Evolutionary conservation across 2,329 filamentous ascomycete genomes (phyloP), one percentile per base, ranked within the genome.

Genomic region (Curvularia spicifera): DNA sequence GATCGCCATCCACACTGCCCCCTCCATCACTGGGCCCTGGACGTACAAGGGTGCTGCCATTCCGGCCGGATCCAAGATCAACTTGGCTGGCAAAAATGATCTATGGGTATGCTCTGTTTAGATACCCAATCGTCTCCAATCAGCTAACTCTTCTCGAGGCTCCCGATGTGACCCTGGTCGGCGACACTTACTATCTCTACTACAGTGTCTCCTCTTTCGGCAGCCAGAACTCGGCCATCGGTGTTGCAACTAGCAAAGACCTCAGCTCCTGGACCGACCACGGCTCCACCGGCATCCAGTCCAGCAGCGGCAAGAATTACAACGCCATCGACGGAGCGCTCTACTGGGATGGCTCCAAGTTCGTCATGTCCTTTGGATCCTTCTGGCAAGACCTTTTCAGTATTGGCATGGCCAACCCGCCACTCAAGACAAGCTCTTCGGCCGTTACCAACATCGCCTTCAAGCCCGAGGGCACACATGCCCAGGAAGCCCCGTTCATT

Each of bases 341-440:
- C 18, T 77, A 84, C 61, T 67, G 66, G 50, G 76, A 72, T 26
- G 75, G 73, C 2, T 71, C 81, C 50, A 78, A 79, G 15, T 83
- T 82, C 54, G 79, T 82, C 52, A 76, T 86, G 70, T 85, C 81
- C 59, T 91, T 90, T 61, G 89, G 88, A 24, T 89, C 85, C 12
- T 91, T 89, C 81, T 91, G 87, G 87, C 73, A 78, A 6, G 84
- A 87, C 68, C 81, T 91, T 57, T 89, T 85, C 76, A 84, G 86
- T 68, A 84, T 85, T 1, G 70, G 78, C 35, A 81, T 90, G 72
- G 47, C 60, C 31, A 69, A 70, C 54, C 72, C 70, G 1, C 77
- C 77, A 5, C 69, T 70, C 2, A 73, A 69, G 37, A 64, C 69
- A 2, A 66, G 70, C 1, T 67, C 73, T 10, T 73, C 81, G 0